Base-by-base conservation (phyloP, 2,329 filamentous ascomycete species). In the Aquanectria penicillioides region DNA sequence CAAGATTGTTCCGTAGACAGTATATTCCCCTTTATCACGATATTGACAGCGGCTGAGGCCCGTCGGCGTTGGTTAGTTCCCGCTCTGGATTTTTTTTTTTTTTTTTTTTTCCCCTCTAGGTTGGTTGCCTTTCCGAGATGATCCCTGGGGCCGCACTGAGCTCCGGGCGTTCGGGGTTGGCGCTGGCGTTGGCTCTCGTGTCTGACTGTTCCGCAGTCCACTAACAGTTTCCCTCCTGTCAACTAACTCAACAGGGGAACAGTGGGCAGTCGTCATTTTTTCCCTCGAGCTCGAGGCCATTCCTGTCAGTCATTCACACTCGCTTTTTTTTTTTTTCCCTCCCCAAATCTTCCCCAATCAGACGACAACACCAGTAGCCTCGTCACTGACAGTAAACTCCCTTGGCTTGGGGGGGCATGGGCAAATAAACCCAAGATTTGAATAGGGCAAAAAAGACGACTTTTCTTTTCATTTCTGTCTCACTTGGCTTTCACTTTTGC, bases 181-280 rank as follows among this genome's bases (percentile, higher is more conserved):
- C 34, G 43, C 37, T 52, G 37, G 28, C 37, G 29, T 28, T 25
- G 8, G 31, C 37, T 26, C 25, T 37, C 50, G 20, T 50, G 15
- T 37, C 31, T 46, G n/a, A n/a, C n/a, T 64, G 61, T 44, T 26
- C 31, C 25, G 31, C 41, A 44, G 41, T 31, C 41, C 41, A 44
- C 41, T 44, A 44, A 44, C 25, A 44, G 41, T 31, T 31, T 44
- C 41, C 41, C 38, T 26, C 41, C 15, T 26, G 23, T 22, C 28
- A 26, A 34, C 34, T 55, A 48, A 38, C 25, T 47, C 51, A 33
- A 44, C 41, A 44, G 26, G 41, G 26, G 41, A 44, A 38, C 41
- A 34, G 22, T 13, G 41, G 28, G 29, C 37, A 17, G 43, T 37
- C 53, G 44, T 57, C 53, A 57, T 50, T 46, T 56, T 40, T 25